Evolutionary conservation across 208 protist genomes (phyloP), one percentile per base, ranked within the genome.

Genomic region (Leptomonas pyrrhocoris): DNA sequence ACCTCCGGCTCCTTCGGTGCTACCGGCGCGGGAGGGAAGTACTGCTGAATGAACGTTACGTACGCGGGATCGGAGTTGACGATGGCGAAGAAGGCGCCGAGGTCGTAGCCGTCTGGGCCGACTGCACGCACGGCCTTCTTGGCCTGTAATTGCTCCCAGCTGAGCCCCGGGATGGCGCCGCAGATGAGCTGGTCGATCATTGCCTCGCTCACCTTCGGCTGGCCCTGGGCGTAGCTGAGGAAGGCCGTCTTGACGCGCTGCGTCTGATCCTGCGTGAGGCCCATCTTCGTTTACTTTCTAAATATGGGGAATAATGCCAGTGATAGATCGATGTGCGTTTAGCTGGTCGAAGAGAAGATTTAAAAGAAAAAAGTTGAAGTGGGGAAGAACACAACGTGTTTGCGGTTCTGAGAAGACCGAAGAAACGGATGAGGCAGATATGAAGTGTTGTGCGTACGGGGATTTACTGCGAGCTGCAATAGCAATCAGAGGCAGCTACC

Each of bases 141-240:
- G 30, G 69, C 83, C 76, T 96, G 91, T 45, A 96, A 80, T 67
- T 94, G 81, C 71, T 96, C 87, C 88, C 88, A 96, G 13, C 78
- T 73, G 2, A 94, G 75, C 1, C 87, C 87, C 2, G 91, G 91
- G 28, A 96, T 82, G 68, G 91, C 91, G 49, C 86, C 91, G 68
- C 91, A 96, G 66, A 96, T 94, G 45, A 96, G 68, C 64, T 96
- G 91, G 61, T 96, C 91, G 30, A 96, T 93, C 91, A 96, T 96
- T 13, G 86, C 80, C 68, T 92, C 86, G 51, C 60, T 64, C 38
- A 96, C 79, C 69, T 89, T 91, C 0, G 76, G 79, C 66, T 93
- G 81, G 11, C 86, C 91, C 73, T 96, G 91, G 15, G 91, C 68
- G 68, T 96, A 96, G 71, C 80, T 89, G 48, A 96, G 85, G 63